Evolutionary conservation across 495 filamentous ascomycete genomes (phyloP).

Genomic region (Lepidopterella palustris): DNA sequence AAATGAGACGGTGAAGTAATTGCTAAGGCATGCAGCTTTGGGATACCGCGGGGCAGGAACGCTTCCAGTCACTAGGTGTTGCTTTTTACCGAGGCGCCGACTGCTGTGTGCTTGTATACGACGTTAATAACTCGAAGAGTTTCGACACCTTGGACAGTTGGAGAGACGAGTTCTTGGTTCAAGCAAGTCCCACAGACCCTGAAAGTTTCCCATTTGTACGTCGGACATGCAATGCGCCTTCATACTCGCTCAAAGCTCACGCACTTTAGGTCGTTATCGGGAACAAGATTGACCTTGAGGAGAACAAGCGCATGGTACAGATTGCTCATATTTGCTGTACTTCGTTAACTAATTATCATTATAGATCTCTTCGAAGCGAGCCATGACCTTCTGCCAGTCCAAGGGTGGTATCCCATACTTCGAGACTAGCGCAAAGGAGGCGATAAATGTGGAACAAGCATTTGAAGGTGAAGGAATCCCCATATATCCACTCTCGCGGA

Average conservation of each 20-base stretch:
- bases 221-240: slow-evolving; percentile 8
- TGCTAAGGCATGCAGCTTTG: slow-evolving; percentile 61
- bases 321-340: neutral
- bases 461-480: slow-evolving; percentile 70
- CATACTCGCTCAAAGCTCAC: slow-evolving; percentile 1
- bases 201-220: slow-evolving; percentile 97
- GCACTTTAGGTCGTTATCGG: slow-evolving; percentile 71
- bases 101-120: slow-evolving; percentile 97
- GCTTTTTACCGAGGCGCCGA: slow-evolving; percentile 98
- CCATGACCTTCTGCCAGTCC: slow-evolving; percentile 94
- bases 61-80: slow-evolving; percentile 95
- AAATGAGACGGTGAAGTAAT: neutral
- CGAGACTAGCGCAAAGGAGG: slow-evolving; percentile 98
- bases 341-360: neutral
- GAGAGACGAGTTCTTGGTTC: slow-evolving; percentile 97
- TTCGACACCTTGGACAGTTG: slow-evolving; percentile 98
- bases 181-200: slow-evolving; percentile 91
- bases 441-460: slow-evolving; percentile 95
- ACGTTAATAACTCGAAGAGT: slow-evolving; percentile 98
- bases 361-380: slow-evolving; percentile 85
- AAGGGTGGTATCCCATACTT: slow-evolving; percentile 98
- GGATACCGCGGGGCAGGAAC: slow-evolving; percentile 97
- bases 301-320: slow-evolving; percentile 80
- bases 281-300: slow-evolving; percentile 98
- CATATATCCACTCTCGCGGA: neutral